These are phyloP conservation scores for Geranium brycei DNA, from an alignment of 345 rosid genomes.

Conservation along the genomic window DNA sequence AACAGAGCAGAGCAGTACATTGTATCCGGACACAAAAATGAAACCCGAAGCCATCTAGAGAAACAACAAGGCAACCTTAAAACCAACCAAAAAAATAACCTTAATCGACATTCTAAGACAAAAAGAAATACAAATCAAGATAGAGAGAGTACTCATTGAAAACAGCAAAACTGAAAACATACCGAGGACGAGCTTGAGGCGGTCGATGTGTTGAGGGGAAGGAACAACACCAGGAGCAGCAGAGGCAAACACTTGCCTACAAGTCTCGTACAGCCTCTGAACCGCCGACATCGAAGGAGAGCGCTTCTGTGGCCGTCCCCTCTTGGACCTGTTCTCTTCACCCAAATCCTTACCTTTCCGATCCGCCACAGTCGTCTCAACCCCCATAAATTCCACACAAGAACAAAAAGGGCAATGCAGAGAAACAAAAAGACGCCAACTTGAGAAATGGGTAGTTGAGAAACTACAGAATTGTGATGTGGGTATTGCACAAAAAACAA, in stretches of 20 bases:
- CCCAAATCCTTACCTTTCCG: conserved; percentile 24
- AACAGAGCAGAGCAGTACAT: not conserved
- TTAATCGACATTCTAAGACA: not conserved
- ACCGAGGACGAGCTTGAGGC: conserved; percentile 60
- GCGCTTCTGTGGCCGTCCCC: conserved; percentile 23
- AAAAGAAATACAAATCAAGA: not conserved
- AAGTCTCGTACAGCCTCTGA: conserved; percentile 56
- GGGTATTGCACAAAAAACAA: not conserved
- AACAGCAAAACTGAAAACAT: conserved; percentile 11
- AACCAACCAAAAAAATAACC: not conserved
- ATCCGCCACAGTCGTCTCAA: conserved; percentile 31
- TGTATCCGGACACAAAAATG: not conserved
- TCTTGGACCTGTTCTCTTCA: conserved; percentile 24
- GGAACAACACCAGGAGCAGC: conserved; percentile 49
- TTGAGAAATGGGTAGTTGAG: conserved; percentile 6
- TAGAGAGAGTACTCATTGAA: not conserved
- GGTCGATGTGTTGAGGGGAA: conserved; percentile 40
- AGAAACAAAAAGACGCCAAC: not conserved
- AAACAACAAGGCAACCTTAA: not conserved
- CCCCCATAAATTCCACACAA: conserved; percentile 33
- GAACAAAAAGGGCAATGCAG: not conserved
- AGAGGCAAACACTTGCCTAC: conserved; percentile 54
- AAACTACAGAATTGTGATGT: not conserved
- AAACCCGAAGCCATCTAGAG: not conserved
- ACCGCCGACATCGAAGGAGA: conserved; percentile 19